Conservation (phyloP, 306 rosid species). For the Leucaena leucocephala region DNA sequence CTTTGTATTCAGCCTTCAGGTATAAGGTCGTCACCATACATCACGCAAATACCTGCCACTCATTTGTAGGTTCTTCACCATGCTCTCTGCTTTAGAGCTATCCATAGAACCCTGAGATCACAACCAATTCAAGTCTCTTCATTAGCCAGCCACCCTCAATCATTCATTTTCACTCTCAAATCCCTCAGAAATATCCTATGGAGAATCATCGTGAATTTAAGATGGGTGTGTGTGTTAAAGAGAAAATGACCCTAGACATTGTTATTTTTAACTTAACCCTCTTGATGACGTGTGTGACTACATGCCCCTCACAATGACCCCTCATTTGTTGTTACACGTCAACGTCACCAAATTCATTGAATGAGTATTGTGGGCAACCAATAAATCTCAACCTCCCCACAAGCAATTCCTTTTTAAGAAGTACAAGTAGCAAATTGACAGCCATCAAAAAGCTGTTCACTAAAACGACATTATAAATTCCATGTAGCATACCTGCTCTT, state of each 20-base stretch:
- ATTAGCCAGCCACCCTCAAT: slow-evolving; percentile 36
- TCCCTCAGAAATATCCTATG: not conserved
- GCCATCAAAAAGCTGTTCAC: slow-evolving; percentile 4
- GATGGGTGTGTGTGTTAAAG: not conserved
- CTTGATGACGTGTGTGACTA: not conserved
- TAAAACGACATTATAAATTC: not conserved
- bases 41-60: slow-evolving; percentile 92
- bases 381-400: not conserved
- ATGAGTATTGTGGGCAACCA: not conserved
- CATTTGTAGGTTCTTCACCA: slow-evolving; percentile 92
- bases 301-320: slow-evolving; percentile 3
- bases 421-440: slow-evolving; percentile 18
- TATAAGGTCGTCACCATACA: slow-evolving; percentile 67
- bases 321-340: not conserved
- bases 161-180: not conserved
- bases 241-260: not conserved
- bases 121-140: not conserved
- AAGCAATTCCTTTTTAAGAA: not conserved
- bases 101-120: slow-evolving; percentile 85
- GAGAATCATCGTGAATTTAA: slow-evolving; percentile 7
- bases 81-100: slow-evolving; percentile 89
- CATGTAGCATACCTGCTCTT: slow-evolving; percentile 67
- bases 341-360: slow-evolving; percentile 14
- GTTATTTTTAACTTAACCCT: not conserved
- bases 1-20: not conserved